phyloP scores from a whole-genome alignment of 2,329 filamentous ascomycete species.

The Epichloe amarillans region DNA sequence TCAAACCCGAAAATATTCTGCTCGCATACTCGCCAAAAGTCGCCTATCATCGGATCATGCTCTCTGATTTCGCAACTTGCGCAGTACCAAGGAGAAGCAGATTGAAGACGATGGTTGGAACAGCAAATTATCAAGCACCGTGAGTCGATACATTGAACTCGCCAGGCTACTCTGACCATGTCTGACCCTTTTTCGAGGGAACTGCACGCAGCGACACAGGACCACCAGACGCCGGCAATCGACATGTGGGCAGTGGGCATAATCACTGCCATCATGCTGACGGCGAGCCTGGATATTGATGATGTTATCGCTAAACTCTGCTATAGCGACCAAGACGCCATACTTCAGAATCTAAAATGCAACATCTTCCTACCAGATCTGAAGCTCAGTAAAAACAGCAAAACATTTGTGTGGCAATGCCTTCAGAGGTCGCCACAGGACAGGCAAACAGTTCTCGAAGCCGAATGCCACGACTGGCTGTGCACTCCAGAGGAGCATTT shows the following conservation, averaged over 20 bases:
- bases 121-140: constrained; percentile 35
- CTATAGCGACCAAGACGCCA: constrained; percentile 13
- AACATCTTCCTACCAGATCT: constrained; percentile 7
- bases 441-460: constrained; percentile 17
- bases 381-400: constrained; percentile 13
- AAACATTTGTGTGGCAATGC: constrained; percentile 19
- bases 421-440: constrained; percentile 14
- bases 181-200: constrained; percentile 23
- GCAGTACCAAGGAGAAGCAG: constrained; percentile 27
- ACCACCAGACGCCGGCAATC: constrained; percentile 23
- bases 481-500: constrained; percentile 18
- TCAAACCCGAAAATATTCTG: constrained; percentile 42
- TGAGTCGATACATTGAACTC: constrained; percentile 18
- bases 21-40: constrained; percentile 31
- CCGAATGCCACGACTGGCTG: constrained; percentile 21
- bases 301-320: constrained; percentile 14
- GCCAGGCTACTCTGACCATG: not conserved
- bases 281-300: constrained; percentile 10
- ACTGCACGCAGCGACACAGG: constrained; percentile 11
- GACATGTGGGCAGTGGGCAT: constrained; percentile 42
- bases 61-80: constrained; percentile 40
- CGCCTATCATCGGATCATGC: constrained; percentile 30
- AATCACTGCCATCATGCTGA: constrained; percentile 25
- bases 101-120: constrained; percentile 33
- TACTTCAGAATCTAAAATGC: constrained; percentile 10